phyloP scores from a whole-genome alignment of 148 eudicot genomes.

The Rhododendron kiyosumense region DNA sequence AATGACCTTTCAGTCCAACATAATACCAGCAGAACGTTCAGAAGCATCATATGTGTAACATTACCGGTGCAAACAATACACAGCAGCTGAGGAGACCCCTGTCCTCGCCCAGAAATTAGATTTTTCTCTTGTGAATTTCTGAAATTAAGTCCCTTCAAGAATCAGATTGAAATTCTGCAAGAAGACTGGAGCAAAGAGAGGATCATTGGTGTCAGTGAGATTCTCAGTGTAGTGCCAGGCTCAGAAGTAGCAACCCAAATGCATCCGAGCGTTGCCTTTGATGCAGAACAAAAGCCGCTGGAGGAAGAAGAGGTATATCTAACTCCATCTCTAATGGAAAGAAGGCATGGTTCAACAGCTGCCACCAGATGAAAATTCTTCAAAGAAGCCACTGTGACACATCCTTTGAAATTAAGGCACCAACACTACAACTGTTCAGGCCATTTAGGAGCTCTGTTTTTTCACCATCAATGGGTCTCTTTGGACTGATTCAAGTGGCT shows the following conservation, averaged over 20 bases:
- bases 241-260: no score
- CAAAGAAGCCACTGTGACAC: constrained; percentile 55
- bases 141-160: neutral
- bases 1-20: constrained; percentile 1
- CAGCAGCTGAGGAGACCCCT: neutral
- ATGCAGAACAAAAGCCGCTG: no score
- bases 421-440: constrained; percentile 53
- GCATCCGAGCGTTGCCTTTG: no score
- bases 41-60: constrained; percentile 8
- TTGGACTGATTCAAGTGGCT: neutral
- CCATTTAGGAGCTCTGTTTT: constrained; percentile 50
- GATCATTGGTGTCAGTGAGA: no score
- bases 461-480: constrained; percentile 30
- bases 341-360: constrained; percentile 21
- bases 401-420: constrained; percentile 56
- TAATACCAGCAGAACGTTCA: neutral
- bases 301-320: neutral
- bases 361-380: constrained; percentile 56
- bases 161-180: neutral
- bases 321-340: neutral
- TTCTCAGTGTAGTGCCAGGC: neutral
- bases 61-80: neutral
- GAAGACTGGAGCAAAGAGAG: neutral
- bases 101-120: neutral
- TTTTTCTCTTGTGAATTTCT: neutral